A percentile compares a stretch with the other conserved stretches of the same genome.
phyloP scores from a whole-genome alignment of 2,329 filamentous ascomycete genomes.

The Parafenestella ontariensis region DNA sequence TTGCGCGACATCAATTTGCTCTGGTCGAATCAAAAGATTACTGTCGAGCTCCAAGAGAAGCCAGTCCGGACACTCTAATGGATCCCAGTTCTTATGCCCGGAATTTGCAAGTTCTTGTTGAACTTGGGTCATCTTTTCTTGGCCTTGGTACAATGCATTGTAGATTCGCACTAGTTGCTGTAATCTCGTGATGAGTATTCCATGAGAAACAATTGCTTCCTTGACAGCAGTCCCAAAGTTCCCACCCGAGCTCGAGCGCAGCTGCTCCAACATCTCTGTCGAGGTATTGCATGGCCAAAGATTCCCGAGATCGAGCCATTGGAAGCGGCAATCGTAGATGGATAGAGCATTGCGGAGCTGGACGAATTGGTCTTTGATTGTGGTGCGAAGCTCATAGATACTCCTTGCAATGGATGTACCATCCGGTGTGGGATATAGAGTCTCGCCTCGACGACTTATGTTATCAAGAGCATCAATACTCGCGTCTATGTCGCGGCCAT shows the following conservation, averaged over 20 bases:
- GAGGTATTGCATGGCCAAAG: conserved; percentile 57
- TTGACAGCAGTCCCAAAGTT: conserved; percentile 47
- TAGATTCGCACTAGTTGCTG: conserved; percentile 55
- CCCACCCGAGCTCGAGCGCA: conserved; percentile 46
- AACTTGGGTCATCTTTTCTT: conserved; percentile 20
- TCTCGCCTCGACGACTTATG: conserved; percentile 11
- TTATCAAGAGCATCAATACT: conserved; percentile 41
- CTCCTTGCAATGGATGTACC: conserved; percentile 1
- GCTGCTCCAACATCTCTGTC: conserved; percentile 54
- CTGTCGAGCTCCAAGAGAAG: conserved; percentile 71
- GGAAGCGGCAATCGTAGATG: conserved; percentile 28
- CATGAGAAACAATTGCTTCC: conserved; percentile 53
- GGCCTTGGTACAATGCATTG: conserved; percentile 27
- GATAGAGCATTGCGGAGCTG: conserved; percentile 8
- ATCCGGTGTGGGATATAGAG: conserved; percentile 10
- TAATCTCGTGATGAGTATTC: conserved; percentile 50
- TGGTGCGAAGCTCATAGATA: conserved; percentile 16
- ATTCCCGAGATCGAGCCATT: conserved; percentile 51
- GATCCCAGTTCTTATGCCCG: conserved; percentile 65
- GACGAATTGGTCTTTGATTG: conserved; percentile 18
- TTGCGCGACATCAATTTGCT: conserved; percentile 64
- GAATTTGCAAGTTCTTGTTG: conserved; percentile 52
- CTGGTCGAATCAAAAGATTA: conserved; percentile 64
- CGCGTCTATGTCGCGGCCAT: conserved; percentile 42
- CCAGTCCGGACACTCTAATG: conserved; percentile 62